These are phyloP conservation scores for Candida wancherniae DNA, from an alignment of 805 yeast genomes.

Conservation along the genomic window DNA sequence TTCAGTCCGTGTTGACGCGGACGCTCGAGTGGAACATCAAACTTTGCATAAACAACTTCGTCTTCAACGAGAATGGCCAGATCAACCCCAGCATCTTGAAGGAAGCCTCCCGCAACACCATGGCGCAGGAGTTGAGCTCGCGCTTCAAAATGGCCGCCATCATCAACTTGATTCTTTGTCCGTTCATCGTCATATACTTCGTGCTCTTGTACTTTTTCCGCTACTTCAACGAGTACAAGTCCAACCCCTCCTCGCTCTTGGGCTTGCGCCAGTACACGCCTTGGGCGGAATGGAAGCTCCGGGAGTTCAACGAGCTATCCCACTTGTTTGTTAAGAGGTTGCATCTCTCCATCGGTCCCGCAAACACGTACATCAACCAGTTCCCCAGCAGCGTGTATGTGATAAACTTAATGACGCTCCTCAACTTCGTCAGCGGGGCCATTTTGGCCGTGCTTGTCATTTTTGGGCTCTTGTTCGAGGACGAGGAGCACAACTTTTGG, in stretches of 20 bases:
- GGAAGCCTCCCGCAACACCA: slow-evolving; percentile 59
- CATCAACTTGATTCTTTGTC: slow-evolving; percentile 76
- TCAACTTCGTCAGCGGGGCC: slow-evolving; percentile 75
- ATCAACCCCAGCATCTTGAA: slow-evolving; percentile 66
- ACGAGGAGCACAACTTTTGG: slow-evolving; percentile 72
- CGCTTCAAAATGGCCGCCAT: slow-evolving; percentile 86
- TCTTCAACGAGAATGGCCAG: slow-evolving; percentile 81
- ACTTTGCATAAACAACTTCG: slow-evolving; percentile 79
- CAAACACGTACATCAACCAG: slow-evolving; percentile 79
- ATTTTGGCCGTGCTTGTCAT: slow-evolving; percentile 72
- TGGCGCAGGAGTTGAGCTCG: slow-evolving; percentile 66
- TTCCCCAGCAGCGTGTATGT: slow-evolving; percentile 72
- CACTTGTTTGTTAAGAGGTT: slow-evolving; percentile 82
- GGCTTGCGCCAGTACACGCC: slow-evolving; percentile 81
- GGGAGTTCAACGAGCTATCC: slow-evolving; percentile 90
- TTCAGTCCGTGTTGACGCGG: slow-evolving; percentile 55
- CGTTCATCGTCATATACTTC: slow-evolving; percentile 81
- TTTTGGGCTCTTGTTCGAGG: slow-evolving; percentile 72
- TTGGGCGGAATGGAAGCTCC: slow-evolving; percentile 87
- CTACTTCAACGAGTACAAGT: slow-evolving; percentile 87
- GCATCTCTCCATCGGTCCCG: slow-evolving; percentile 71
- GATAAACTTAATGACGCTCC: slow-evolving; percentile 32
- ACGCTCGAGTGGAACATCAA: slow-evolving; percentile 94
- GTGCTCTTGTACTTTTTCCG: slow-evolving; percentile 79
- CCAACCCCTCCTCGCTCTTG: slow-evolving; percentile 77